Evolutionary conservation across 2,329 filamentous ascomycete species (phyloP).

Genomic region (Beauveria rudraprayagi): DNA sequence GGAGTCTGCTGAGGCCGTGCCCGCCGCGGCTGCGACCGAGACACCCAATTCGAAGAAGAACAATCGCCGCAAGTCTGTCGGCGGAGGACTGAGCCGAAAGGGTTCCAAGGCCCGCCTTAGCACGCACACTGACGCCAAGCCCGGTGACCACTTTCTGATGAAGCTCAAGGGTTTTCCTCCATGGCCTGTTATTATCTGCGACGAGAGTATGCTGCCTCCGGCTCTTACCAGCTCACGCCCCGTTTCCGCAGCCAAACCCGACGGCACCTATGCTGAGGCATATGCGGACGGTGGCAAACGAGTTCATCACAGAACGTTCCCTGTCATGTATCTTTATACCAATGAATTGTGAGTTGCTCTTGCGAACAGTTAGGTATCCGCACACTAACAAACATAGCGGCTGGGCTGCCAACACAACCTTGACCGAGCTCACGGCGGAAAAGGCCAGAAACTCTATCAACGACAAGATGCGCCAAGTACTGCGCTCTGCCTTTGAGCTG

Average conservation of each 20-base stretch:
- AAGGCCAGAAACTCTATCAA: constrained; percentile 61
- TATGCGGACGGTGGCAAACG: constrained; percentile 85
- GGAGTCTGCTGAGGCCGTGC: constrained; percentile 24
- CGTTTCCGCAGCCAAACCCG: constrained; percentile 70
- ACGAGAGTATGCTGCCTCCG: constrained; percentile 86
- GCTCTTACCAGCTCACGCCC: constrained; percentile 70
- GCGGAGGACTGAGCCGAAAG: constrained; percentile 71
- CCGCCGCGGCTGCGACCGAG: constrained; percentile 23
- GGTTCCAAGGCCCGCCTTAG: constrained; percentile 61
- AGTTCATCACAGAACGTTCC: constrained; percentile 75
- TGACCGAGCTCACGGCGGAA: constrained; percentile 68
- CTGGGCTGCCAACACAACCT: constrained; percentile 81
- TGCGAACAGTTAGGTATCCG: neutral
- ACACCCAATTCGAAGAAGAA: constrained; percentile 31
- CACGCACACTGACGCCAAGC: constrained; percentile 69
- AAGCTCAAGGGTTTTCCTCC: constrained; percentile 90
- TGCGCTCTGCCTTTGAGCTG: constrained; percentile 71
- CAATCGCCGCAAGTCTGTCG: constrained; percentile 66
- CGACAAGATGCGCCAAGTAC: constrained; percentile 71
- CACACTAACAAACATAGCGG: constrained; percentile 46
- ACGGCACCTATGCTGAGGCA: constrained; percentile 81
- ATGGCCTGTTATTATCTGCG: constrained; percentile 90
- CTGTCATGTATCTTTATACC: constrained; percentile 88
- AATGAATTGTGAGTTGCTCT: constrained; percentile 83
- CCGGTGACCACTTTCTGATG: constrained; percentile 86